phyloP scores from a whole-genome alignment of 768 basidiomycete species.

The Boletus rubroflammeus region DNA sequence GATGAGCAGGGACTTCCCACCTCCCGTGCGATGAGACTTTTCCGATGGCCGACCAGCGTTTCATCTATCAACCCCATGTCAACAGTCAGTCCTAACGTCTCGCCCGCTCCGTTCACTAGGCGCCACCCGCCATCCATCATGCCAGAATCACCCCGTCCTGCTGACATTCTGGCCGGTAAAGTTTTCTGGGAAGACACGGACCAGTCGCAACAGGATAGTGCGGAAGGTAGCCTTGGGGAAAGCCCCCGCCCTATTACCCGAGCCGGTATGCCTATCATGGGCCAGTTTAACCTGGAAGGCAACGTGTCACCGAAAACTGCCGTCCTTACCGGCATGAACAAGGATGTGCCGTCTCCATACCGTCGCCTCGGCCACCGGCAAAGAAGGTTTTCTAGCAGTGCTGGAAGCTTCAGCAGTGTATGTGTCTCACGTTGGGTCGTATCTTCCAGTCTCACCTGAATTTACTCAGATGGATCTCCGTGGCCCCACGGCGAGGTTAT shows the following conservation, averaged over 20 bases:
- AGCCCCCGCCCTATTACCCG: slow-evolving; percentile 16
- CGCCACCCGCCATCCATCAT: slow-evolving; percentile 27
- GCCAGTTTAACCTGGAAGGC: slow-evolving; percentile 31
- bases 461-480: slow-evolving; percentile 27
- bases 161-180: slow-evolving; percentile 65
- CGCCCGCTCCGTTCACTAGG: slow-evolving; percentile 39
- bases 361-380: slow-evolving; percentile 22
- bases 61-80: slow-evolving; percentile 71
- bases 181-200: slow-evolving; percentile 50
- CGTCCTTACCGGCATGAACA: slow-evolving; percentile 29
- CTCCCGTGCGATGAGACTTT: slow-evolving; percentile 69
- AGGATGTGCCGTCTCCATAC: slow-evolving; percentile 33
- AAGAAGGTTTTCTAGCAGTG: slow-evolving; percentile 29
- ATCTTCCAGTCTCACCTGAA: slow-evolving; percentile 6
- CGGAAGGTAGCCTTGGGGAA: slow-evolving; percentile 33
- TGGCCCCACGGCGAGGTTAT: slow-evolving; percentile 33
- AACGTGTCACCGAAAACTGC: slow-evolving; percentile 18
- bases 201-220: slow-evolving; percentile 34
- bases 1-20: slow-evolving; percentile 70
- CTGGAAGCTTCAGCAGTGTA: slow-evolving; percentile 37
- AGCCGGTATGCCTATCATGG: slow-evolving; percentile 35
- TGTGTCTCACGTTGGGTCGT: slow-evolving; percentile 16
- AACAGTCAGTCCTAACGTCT: slow-evolving; percentile 59
- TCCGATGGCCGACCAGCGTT: slow-evolving; percentile 59
- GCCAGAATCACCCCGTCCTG: slow-evolving; percentile 50